Base-by-base conservation (phyloP, 2,329 filamentous ascomycete species). In the Penicillium rolfsii region DNA sequence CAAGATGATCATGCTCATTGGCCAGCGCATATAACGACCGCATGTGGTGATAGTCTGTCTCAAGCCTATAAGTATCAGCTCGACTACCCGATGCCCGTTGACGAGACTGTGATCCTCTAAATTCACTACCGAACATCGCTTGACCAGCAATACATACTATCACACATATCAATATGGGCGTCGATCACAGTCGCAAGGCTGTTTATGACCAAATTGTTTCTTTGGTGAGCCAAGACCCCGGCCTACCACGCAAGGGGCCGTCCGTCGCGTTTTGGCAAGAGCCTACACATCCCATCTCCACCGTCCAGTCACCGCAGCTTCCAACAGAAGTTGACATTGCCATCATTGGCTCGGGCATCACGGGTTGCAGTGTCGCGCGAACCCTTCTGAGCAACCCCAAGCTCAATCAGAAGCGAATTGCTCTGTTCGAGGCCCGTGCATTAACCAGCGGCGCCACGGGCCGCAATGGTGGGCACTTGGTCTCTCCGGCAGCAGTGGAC, bases 301-400 rank as follows among this genome's bases (percentile, higher is more conserved):
- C 64, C 24, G 43, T 63, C 9, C 64, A 62, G 43, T 69, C 67
- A n/a, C 35, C 52, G 12, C 24, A 53, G 11, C 55, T 72, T n/a
- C 63, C 65, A 9, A 36, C 62, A 30, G 30, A 59, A 26, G 62
- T 63, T 3, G 71, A 72, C 36, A 54, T 71, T 33, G 68, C 67
- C 52, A 66, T 73, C n/a, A 64, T 73, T 22, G 71, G 71, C 40
- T 70, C 68, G 36, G 71, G 70, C 0, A 70, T 73, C 35, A 69
- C 69, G 3, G 69, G 64, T 9, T 67, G 66, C 16, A 72, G 71
- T 56, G 70, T 67, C 12, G 63, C 70, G 1, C 64, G 66, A 45
- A 61, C 66, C 33, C 45, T 73, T 1, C 64, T 71, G 8, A 53
- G 61, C 11, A 62, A 66, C 22, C 35, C 49, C 36, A 33, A 46